phyloP scores from a whole-genome alignment of 495 filamentous ascomycete species.

The Antarctomyces pellizariae region DNA sequence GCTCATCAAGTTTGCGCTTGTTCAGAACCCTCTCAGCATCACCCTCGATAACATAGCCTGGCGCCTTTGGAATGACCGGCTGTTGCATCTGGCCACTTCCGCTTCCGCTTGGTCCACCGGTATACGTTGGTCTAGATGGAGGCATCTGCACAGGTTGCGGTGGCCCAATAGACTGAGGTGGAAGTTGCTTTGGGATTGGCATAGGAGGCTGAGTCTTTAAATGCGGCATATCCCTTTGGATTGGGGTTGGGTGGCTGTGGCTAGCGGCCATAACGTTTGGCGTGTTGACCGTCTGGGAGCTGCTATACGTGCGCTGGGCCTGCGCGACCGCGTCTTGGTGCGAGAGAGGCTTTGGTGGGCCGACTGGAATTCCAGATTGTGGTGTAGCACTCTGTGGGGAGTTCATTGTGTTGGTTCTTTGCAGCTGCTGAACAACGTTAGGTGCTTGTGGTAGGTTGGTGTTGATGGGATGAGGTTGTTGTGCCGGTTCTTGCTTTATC shows the following conservation, averaged over 20 bases:
- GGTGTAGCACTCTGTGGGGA: conserved; percentile 13
- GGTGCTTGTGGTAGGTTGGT: conserved; percentile 11
- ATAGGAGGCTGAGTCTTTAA: conserved; percentile 25
- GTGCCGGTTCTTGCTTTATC: conserved; percentile 7
- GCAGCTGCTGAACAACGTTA: conserved; percentile 18
- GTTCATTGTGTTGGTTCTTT: conserved; percentile 21
- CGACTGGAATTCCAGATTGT: conserved; percentile 20
- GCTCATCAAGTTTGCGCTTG: conserved; percentile 90
- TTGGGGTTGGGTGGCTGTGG: conserved; percentile 27
- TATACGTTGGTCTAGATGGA: conserved; percentile 49
- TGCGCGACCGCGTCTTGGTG: conserved; percentile 38
- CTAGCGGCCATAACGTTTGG: conserved; percentile 23
- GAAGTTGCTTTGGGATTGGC: conserved; percentile 62
- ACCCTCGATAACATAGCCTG: conserved; percentile 61
- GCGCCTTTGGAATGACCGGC: conserved; percentile 60
- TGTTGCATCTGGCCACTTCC: conserved; percentile 63
- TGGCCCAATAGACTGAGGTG: conserved; percentile 29
- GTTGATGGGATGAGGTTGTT: conserved; percentile 5
- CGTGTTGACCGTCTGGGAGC: conserved; percentile 14
- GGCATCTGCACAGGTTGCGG: conserved; percentile 50
- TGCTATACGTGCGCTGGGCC: conserved; percentile 33
- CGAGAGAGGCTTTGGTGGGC: conserved; percentile 31
- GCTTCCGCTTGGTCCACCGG: conserved; percentile 45
- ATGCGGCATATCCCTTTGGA: conserved; percentile 19
- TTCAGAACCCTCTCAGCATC: conserved; percentile 74